phyloP scores from a whole-genome alignment of 2,329 filamentous ascomycete genomes.

The Cladosporium sp. region DNA sequence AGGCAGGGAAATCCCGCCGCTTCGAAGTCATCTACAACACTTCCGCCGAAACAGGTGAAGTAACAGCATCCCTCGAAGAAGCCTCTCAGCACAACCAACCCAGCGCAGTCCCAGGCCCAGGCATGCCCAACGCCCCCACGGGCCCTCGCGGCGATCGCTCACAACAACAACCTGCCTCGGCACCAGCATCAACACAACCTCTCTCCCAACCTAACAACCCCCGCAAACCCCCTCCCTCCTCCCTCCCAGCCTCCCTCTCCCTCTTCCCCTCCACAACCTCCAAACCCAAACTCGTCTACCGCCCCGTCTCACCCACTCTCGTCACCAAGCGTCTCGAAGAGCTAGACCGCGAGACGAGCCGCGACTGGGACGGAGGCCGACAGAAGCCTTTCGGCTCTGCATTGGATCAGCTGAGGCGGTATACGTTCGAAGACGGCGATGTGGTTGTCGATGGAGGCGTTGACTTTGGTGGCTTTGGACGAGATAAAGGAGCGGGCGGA shows the following conservation, averaged over 20 bases:
- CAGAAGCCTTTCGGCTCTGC: constrained; percentile 14
- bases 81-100: constrained; percentile 17
- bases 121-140: constrained; percentile 24
- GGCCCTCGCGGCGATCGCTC: constrained; percentile 17
- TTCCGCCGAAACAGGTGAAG: constrained; percentile 48
- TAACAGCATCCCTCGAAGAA: constrained; percentile 26
- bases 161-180: background rate
- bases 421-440: constrained; percentile 42
- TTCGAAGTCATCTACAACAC: constrained; percentile 70
- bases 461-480: constrained; percentile 31
- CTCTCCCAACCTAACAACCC: background rate
- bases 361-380: constrained; percentile 36
- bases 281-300: constrained; percentile 63
- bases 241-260: constrained; percentile 14
- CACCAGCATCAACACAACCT: background rate
- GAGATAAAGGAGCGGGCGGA: constrained; percentile 11
- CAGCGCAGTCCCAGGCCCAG: constrained; percentile 16
- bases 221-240: constrained; percentile 12
- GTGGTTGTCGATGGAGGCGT: constrained; percentile 39
- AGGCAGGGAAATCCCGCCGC: constrained; percentile 43
- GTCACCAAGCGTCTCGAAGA: constrained; percentile 61
- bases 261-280: constrained; percentile 57
- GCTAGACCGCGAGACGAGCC: constrained; percentile 45
- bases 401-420: constrained; percentile 37
- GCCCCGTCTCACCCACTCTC: constrained; percentile 61